These are phyloP conservation scores for Acacia confusa DNA, from an alignment of 306 rosid genomes.

Conservation along the genomic window DNA sequence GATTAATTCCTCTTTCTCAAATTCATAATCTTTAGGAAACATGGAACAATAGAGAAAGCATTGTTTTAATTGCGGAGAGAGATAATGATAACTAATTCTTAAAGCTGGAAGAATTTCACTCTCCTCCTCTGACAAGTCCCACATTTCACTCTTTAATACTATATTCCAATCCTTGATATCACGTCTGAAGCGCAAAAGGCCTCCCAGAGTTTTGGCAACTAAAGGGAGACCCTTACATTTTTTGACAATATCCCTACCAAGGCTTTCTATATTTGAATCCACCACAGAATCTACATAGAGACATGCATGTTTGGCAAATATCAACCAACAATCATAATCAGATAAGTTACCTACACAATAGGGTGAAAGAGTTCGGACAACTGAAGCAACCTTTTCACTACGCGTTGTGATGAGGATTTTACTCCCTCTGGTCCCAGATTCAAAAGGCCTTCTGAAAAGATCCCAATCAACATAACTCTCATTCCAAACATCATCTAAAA, in stretches of 20 bases:
- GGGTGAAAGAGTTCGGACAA: neutral
- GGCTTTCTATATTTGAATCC: neutral
- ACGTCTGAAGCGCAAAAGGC: conserved; percentile 1
- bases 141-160: conserved; percentile 16
- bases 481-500: conserved; percentile 38
- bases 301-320: conserved; percentile 27
- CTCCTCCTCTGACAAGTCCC: neutral
- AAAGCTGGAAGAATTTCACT: conserved; percentile 23
- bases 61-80: conserved; percentile 17
- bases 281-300: too few species aligned
- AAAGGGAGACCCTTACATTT: conserved; percentile 40
- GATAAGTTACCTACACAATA: neutral
- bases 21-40: conserved; percentile 19
- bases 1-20: neutral
- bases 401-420: conserved; percentile 34
- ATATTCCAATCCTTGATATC: neutral
- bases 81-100: conserved; percentile 31
- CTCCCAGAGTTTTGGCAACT: conserved; percentile 26
- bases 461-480: neutral
- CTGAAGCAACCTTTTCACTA: neutral
- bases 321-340: neutral
- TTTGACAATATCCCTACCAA: neutral
- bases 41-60: conserved; percentile 29
- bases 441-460: neutral
- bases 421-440: conserved; percentile 3